phyloP scores from a whole-genome alignment of 176 grass and related monocot species.

The Oryza glumipatula region DNA sequence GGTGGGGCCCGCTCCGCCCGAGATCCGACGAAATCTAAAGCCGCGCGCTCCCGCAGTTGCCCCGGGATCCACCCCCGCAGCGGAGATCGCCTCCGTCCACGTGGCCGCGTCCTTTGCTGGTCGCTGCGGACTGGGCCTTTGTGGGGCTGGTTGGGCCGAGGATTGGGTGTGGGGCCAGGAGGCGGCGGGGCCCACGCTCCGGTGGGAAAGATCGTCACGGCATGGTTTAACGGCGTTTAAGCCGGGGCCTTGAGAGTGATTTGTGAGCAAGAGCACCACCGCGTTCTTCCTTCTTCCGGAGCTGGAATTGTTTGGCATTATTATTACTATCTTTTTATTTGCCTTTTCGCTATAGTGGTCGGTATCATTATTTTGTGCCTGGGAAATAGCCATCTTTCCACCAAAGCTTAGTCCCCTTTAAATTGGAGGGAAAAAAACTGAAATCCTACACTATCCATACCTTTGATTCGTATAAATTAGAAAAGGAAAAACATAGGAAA shows the following conservation, averaged over 20 bases:
- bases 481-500: no score
- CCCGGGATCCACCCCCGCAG: conserved; percentile 20
- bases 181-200: neutral
- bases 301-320: neutral
- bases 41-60: conserved; percentile 50
- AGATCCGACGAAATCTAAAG: conserved; percentile 78
- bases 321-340: neutral
- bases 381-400: no score
- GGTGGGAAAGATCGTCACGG: conserved; percentile 54
- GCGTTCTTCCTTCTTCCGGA: neutral
- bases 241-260: neutral
- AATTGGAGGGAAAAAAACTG: no score
- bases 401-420: no score
- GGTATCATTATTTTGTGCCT: no score
- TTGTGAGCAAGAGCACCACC: neutral
- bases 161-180: neutral
- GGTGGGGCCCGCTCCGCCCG: conserved; percentile 15
- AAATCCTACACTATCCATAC: no score
- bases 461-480: no score
- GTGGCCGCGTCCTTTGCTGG: neutral
- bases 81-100: conserved; percentile 50
- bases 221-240: neutral
- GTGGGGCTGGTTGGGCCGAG: accelerated
- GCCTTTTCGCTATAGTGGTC: neutral
- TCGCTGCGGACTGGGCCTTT: neutral